Base-by-base conservation (phyloP, 2,329 filamentous ascomycete genomes). In the Podosphaera aphanis region DNA sequence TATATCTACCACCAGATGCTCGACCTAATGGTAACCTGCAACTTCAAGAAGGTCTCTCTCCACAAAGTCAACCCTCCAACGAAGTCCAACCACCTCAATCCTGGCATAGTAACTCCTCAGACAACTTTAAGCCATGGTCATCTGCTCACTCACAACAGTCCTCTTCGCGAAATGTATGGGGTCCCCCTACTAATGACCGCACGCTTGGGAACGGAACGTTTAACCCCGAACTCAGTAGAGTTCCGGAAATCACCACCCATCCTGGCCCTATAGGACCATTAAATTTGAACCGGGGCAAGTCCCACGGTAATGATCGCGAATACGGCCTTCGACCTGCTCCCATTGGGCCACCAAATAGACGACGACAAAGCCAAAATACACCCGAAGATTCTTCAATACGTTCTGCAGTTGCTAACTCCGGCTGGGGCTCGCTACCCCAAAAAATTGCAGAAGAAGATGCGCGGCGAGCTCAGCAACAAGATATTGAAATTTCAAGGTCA, bases 181-280 rank as follows among this genome's bases (percentile, higher is more conserved):
- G 76, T 16, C 74, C 79, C 38, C 77, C n/a, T 13, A 73, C 74
- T 46, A 77, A 72, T 53, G 76, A 82, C 52, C 70, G 76, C 46
- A 76, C 73, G 10, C 73, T 86, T 18, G 81, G 81, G 2, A 86
- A 86, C 58, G 81, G 81, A 38, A 83, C 79, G 0, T 86, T 86
- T 55, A 74, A 71, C 47, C 67, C 73, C 11, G 73, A 75, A 52
- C 66, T 79, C 44, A 68, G 67, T 59, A 37, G 61, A 61, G 16
- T 59, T 6, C 55, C 58, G 23, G 56, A 58, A 31, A 55, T 57
- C 46, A 47, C 52, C 27, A 47, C 54, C 29, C 51, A 50, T 41
- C 59, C 59, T 39, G 58, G 55, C 21, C 59, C 59, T 40, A 61
- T 61, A 47, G 59, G 58, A 21, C 58, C 59, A 31, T 58, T 58